Conservation (phyloP, 2,329 filamentous ascomycete species). For the Thermochaetoides dissita region DNA sequence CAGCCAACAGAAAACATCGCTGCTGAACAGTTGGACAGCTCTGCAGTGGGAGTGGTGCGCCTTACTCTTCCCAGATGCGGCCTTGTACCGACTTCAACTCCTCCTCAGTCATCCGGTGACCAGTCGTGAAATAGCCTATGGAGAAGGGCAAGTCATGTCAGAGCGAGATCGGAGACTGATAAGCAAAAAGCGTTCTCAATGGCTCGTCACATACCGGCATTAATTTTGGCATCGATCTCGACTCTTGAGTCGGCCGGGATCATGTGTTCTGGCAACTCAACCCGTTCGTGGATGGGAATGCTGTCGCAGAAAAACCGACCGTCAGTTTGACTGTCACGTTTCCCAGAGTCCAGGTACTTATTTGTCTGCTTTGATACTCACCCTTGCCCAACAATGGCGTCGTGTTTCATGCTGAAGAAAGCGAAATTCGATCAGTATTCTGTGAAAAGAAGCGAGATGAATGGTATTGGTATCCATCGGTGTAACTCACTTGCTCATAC, state of each 20-base stretch:
- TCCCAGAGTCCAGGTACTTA: too few species aligned
- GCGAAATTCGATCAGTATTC: neutral
- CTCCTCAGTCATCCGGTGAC: constrained; percentile 75
- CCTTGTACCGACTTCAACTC: constrained; percentile 79
- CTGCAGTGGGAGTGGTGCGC: constrained; percentile 4
- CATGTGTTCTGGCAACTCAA: constrained; percentile 84
- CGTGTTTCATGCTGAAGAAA: constrained; percentile 64
- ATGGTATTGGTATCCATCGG: too few species aligned
- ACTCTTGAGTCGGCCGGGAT: constrained; percentile 90
- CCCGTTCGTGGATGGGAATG: constrained; percentile 75
- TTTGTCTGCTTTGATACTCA: constrained; percentile 21
- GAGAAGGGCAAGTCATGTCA: neutral
- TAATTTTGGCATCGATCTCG: constrained; percentile 98
- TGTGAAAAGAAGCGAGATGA: too few species aligned
- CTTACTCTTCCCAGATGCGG: constrained; percentile 76
- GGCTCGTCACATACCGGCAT: constrained; percentile 52
- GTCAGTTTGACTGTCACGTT: too few species aligned
- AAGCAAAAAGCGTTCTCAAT: too few species aligned
- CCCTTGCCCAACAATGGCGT: constrained; percentile 75
- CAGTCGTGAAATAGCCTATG: constrained; percentile 65
- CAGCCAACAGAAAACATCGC: too few species aligned
- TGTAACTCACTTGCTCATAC: constrained; percentile 76
- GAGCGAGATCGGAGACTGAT: too few species aligned
- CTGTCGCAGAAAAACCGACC: constrained; percentile 21
- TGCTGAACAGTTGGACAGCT: too few species aligned